Evolutionary conservation across 129 eudicot genomes (phyloP), one percentile per base, ranked within the genome.

Genomic region (Tanacetum coccineum): DNA sequence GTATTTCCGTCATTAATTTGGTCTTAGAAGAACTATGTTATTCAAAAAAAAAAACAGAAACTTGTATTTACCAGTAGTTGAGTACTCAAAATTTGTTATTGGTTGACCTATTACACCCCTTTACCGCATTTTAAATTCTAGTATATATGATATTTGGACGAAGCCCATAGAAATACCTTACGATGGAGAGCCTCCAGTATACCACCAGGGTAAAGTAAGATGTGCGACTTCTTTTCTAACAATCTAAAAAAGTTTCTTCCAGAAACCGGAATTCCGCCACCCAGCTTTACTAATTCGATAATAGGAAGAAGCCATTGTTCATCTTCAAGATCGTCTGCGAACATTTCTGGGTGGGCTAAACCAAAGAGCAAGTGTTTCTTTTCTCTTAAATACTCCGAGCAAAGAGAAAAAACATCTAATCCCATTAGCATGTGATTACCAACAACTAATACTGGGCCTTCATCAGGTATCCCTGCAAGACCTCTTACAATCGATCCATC

Each of bases 391-490:
- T 80, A 89, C 70, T 77, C 84, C n/a, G 62, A 62, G 30, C 87
- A 64, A 15, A 93, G 60, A 14, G 92, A 70, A 36, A 21, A 50
- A 59, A 81, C 80, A 66, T 93, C 99, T 10, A 81, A 25, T 10
- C 93, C 99, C 80, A 81, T 36, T 62, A 93, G 63, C 90, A 86
- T 84, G 74, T 93, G 96, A 79, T 89, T 82, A 44, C 99, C 99
- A 68, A 93, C 99, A 17, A 82, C 63, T 36, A 93, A 52, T 30
- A 93, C 93, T 1, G 95, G 96, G 15, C 99, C 99, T 76, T 89
- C 85, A 30, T 71, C 66, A 0, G 99, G 99, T 70, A 93, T 85
- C 51, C 96, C 99, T 1, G 67, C 70, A 26, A 93, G 84, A 70
- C 99, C 96, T 60, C 87, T 80, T 45, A 84, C 96, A 74, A 93